These are phyloP conservation scores for Ganoderma multipileum DNA, from an alignment of 1,284 basidiomycete genomes.

Conservation along the genomic window DNA sequence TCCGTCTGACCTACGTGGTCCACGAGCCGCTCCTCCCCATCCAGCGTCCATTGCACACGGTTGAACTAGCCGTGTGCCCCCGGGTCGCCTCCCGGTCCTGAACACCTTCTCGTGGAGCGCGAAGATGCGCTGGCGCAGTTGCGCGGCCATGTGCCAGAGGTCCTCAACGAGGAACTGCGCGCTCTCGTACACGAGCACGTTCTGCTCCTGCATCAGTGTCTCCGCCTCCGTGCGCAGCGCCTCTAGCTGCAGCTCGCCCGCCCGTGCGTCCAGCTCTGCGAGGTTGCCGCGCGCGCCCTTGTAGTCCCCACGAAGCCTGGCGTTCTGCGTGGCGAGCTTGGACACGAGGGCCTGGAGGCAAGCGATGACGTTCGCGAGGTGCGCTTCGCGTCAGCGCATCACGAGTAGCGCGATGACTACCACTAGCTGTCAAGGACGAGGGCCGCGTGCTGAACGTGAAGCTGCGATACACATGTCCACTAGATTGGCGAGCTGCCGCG, in stretches of 20 bases:
- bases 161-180: slow-evolving; percentile 69
- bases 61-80: slow-evolving; percentile 66
- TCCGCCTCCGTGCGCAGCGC: slow-evolving; percentile 54
- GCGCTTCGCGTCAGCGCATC: slow-evolving; percentile 69
- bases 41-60: slow-evolving; percentile 71
- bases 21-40: slow-evolving; percentile 65
- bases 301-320: slow-evolving; percentile 61
- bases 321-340: slow-evolving; percentile 59
- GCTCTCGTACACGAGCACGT: slow-evolving; percentile 73
- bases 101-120: slow-evolving; percentile 64
- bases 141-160: slow-evolving; percentile 69
- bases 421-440: slow-evolving; percentile 9
- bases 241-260: slow-evolving; percentile 58
- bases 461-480: slow-evolving; percentile 28
- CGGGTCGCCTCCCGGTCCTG: slow-evolving; percentile 48
- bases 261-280: slow-evolving; percentile 51
- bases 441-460: slow-evolving; percentile 23
- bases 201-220: slow-evolving; percentile 64
- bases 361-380: slow-evolving; percentile 51
- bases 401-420: slow-evolving; percentile 52
- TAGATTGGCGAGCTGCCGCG: slow-evolving; percentile 36
- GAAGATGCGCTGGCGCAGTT: slow-evolving; percentile 66
- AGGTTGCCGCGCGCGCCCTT: slow-evolving; percentile 55
- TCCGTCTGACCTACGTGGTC: slow-evolving; percentile 74
- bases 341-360: slow-evolving; percentile 58